Percentiles rank a stretch among this genome's conserved stretches.
phyloP scores from a whole-genome alignment of 1,139 yeast species.

The Kurtzmaniella quercitrusa region DNA sequence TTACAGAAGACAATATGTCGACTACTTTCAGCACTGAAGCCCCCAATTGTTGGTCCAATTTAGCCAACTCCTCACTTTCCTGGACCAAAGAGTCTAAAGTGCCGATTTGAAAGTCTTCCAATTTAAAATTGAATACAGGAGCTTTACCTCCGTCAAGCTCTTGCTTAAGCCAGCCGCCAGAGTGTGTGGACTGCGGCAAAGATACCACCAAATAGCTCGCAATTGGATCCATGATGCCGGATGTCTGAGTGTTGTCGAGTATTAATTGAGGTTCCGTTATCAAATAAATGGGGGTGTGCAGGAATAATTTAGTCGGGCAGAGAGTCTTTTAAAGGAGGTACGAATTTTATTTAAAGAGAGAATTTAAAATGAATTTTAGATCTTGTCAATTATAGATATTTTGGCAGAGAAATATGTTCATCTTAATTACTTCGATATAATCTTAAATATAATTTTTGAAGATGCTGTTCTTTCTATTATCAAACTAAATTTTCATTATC shows the following conservation, averaged over 20 bases:
- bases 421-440: no score
- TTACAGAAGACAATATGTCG: slow-evolving; percentile 59
- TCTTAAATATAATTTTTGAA: no score
- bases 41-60: slow-evolving; percentile 72
- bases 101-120: slow-evolving; percentile 93
- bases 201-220: slow-evolving; percentile 49
- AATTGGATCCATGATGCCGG: slow-evolving; percentile 18
- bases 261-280: neutral
- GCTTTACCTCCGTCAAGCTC: slow-evolving; percentile 41
- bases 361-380: no score
- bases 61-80: slow-evolving; percentile 84
- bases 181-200: slow-evolving; percentile 47
- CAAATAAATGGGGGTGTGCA: slow-evolving; percentile 3
- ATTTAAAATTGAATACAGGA: slow-evolving; percentile 43
- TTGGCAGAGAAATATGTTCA: no score
- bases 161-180: slow-evolving; percentile 42
- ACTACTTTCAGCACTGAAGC: slow-evolving; percentile 67
- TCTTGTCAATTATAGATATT: no score
- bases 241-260: slow-evolving; percentile 5
- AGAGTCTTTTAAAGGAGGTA: no score
- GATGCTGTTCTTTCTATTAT: no score
- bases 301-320: neutral
- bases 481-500: no score
- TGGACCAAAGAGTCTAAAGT: slow-evolving; percentile 88
- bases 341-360: no score